phyloP scores from a whole-genome alignment of 2,329 filamentous ascomycete species.

The Clonostachys byssicola region DNA sequence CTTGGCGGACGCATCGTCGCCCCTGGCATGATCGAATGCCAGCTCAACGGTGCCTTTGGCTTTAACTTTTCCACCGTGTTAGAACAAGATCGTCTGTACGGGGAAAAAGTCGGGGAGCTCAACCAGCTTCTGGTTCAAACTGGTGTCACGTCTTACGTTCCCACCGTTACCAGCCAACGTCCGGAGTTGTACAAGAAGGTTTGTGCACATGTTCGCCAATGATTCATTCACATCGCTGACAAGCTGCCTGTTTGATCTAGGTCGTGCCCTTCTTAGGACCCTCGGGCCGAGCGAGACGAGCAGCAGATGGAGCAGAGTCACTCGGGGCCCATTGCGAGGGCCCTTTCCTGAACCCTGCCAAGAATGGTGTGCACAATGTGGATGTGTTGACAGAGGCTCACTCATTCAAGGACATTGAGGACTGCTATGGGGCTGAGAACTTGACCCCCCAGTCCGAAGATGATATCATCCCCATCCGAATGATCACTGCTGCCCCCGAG shows the following conservation, averaged over 20 bases:
- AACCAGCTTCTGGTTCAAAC: conserved; percentile 71
- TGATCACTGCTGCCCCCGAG: conserved; percentile 87
- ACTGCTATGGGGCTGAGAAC: conserved; percentile 71
- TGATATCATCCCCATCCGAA: conserved; percentile 53
- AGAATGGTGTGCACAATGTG: conserved; percentile 81
- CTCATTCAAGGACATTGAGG: conserved; percentile 60
- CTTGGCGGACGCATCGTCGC: conserved; percentile 79
- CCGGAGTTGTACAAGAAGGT: conserved; percentile 80
- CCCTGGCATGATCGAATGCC: conserved; percentile 84
- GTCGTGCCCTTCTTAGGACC: conserved; percentile 75
- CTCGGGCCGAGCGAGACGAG: conserved; percentile 53
- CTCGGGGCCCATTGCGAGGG: conserved; percentile 90
- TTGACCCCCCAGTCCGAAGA: conserved; percentile 36
- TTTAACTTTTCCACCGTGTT: conserved; percentile 86
- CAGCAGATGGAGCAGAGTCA: conserved; percentile 74
- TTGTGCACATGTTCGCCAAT: conserved; percentile 4
- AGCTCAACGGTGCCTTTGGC: conserved; percentile 88
- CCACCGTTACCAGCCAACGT: conserved; percentile 77
- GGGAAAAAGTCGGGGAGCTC: conserved; percentile 65
- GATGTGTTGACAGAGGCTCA: conserved; percentile 64
- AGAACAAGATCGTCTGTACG: conserved; percentile 64
- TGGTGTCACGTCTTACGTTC: conserved; percentile 84
- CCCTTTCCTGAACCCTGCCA: conserved; percentile 76
- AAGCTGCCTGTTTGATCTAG: conserved; percentile 18
- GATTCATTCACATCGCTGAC: neutral